A percentile compares a stretch with the other conserved stretches of the same genome.
Conservation (phyloP, 106 monocot species). For the Dioscorea dumetorum region DNA sequence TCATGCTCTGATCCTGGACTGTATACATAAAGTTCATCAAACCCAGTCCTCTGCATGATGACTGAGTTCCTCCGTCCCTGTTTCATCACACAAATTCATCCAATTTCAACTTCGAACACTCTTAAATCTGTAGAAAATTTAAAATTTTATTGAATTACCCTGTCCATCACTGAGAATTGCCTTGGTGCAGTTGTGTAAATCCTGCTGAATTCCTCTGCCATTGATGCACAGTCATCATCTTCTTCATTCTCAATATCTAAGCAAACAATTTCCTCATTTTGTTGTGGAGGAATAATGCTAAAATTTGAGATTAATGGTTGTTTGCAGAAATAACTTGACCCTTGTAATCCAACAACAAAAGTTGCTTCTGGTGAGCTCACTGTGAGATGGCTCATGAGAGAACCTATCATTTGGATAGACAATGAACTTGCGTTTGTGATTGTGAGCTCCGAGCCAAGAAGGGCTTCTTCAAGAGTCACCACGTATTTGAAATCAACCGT, state of each 20-base stretch:
- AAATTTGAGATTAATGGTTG: constrained; percentile 36
- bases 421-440: constrained; percentile 39
- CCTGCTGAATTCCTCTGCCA: constrained; percentile 58
- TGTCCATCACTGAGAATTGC: constrained; percentile 67
- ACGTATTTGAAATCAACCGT: constrained; percentile 38
- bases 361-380: constrained; percentile 88
- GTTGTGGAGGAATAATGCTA: constrained; percentile 51
- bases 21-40: constrained; percentile 50
- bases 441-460: constrained; percentile 44
- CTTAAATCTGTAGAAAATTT: neutral
- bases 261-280: neutral
- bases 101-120: neutral
- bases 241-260: constrained; percentile 47
- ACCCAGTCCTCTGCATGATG: constrained; percentile 34
- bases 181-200: constrained; percentile 62
- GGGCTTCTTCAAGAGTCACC: constrained; percentile 42
- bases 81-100: constrained; percentile 4
- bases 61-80: constrained; percentile 69
- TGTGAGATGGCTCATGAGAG: constrained; percentile 60
- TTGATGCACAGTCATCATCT: constrained; percentile 28
- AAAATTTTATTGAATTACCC: constrained; percentile 33
- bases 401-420: constrained; percentile 34
- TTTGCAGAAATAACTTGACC: constrained; percentile 45
- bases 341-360: constrained; percentile 62
- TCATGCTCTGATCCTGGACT: constrained; percentile 62